Conservation (phyloP, 78 protist genomes). For the Dictyostelium purpureum region DNA sequence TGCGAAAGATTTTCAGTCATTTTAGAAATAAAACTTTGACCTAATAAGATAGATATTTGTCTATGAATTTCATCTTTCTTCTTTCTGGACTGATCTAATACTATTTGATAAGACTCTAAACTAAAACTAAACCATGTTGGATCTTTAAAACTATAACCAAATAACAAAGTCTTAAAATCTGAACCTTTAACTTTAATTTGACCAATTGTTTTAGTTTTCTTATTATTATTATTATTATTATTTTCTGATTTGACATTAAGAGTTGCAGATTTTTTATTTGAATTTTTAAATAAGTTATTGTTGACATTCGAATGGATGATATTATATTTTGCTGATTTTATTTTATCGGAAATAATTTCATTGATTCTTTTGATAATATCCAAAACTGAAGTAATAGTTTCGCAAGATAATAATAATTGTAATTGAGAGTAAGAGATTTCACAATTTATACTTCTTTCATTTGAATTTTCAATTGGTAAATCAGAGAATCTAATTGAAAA, state of each 20-base stretch:
- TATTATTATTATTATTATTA: background rate
- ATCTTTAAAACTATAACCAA: constrained; percentile 68
- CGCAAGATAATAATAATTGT: constrained; percentile 58
- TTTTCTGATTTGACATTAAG: background rate
- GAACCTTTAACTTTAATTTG: constrained; percentile 64
- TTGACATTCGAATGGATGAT: background rate
- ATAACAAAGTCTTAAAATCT: constrained; percentile 28
- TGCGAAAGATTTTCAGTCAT: constrained; percentile 26
- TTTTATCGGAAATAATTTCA: constrained; percentile 43
- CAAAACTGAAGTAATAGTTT: constrained; percentile 54
- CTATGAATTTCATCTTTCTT: constrained; percentile 64
- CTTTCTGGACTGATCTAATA: constrained; percentile 53
- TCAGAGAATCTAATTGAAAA: constrained; percentile 26
- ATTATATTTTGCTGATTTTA: constrained; percentile 23
- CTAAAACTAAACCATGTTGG: constrained; percentile 68
- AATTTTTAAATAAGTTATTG: background rate
- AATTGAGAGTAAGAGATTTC: constrained; percentile 15
- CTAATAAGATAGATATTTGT: constrained; percentile 57
- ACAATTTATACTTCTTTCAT: constrained; percentile 1
- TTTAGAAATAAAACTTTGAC: constrained; percentile 55
- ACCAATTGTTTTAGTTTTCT: constrained; percentile 18
- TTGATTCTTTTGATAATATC: constrained; percentile 49
- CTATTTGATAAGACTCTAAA: constrained; percentile 53
- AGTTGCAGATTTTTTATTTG: background rate
- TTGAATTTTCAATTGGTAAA: constrained; percentile 24